Conservation (phyloP, 352 stramenopile genomes). For the Elongisporangium prolatum region DNA sequence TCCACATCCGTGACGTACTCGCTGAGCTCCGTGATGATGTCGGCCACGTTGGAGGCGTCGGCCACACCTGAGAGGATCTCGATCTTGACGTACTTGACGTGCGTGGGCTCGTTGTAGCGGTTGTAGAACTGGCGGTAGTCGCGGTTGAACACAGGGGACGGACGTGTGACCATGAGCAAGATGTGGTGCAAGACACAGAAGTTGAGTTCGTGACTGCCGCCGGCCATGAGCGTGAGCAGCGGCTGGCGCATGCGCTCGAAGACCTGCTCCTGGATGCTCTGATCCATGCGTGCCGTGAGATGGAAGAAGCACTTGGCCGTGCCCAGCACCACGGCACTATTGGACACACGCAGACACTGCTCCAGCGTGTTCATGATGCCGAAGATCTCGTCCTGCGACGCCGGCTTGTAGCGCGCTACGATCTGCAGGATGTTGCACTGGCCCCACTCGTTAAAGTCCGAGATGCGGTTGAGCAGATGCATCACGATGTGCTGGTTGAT, state of each 20-base stretch:
- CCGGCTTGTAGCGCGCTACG: constrained; percentile 92
- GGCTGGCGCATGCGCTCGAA: constrained; percentile 92
- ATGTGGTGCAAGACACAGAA: constrained; percentile 98
- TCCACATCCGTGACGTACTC: constrained; percentile 97
- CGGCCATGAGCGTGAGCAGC: constrained; percentile 97
- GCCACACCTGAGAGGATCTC: constrained; percentile 94
- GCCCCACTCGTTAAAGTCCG: constrained; percentile 99
- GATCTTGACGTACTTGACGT: constrained; percentile 99
- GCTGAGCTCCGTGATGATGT: constrained; percentile 96
- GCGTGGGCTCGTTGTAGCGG: constrained; percentile 97
- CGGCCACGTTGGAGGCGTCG: constrained; percentile 90
- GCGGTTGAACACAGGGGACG: constrained; percentile 94
- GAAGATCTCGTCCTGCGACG: constrained; percentile 94
- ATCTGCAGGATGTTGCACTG: constrained; percentile 96
- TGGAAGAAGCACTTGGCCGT: constrained; percentile 98
- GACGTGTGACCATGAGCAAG: constrained; percentile 92
- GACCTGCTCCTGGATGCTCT: constrained; percentile 82
- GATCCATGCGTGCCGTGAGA: constrained; percentile 91
- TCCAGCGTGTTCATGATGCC: constrained; percentile 98
- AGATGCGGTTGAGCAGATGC: constrained; percentile 96
- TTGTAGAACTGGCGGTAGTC: constrained; percentile 98
- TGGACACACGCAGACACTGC: constrained; percentile 93
- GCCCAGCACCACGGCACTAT: constrained; percentile 94
- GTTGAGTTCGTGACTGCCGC: constrained; percentile 89
- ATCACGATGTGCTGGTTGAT: constrained; percentile 97